A percentile compares a stretch with the other conserved stretches of the same genome.
Evolutionary conservation across 2,329 filamentous ascomycete species (phyloP).

Genomic region (Gaeumannomyces tritici): DNA sequence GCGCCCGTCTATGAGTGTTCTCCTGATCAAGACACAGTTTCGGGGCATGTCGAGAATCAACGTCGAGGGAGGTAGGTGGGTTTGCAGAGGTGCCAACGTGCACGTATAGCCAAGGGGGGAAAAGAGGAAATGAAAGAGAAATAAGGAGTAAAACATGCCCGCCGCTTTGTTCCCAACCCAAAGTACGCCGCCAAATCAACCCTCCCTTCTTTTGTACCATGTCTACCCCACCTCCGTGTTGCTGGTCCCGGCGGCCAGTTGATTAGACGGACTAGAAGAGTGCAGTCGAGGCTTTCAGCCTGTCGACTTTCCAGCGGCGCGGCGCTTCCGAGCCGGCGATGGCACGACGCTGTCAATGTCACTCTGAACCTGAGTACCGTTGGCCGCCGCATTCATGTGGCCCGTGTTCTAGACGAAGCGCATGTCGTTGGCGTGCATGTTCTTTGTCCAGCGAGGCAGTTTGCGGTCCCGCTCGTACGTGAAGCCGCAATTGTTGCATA

Average conservation of each 20-base stretch:
- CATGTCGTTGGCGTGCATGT: slow-evolving; percentile 44
- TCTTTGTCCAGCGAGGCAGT: slow-evolving; percentile 67
- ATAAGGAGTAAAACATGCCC: not conserved
- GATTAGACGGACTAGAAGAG: not conserved
- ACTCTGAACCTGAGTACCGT: not conserved
- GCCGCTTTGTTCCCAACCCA: not conserved
- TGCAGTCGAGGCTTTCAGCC: not conserved
- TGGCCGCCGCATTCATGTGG: not conserved
- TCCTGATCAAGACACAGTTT: not conserved
- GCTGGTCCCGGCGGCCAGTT: not conserved
- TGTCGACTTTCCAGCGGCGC: not conserved
- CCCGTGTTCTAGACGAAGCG: slow-evolving; percentile 13
- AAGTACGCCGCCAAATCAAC: not conserved
- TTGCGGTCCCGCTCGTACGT: slow-evolving; percentile 80
- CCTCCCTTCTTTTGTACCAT: not conserved
- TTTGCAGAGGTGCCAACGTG: not conserved
- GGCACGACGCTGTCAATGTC: not conserved
- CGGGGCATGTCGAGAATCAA: not conserved
- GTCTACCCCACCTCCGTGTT: not conserved
- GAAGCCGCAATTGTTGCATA: slow-evolving; percentile 90
- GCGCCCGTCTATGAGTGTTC: too few species aligned
- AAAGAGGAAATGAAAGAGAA: not conserved
- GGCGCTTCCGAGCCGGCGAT: not conserved
- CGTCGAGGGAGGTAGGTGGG: not conserved
- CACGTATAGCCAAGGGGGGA: too few species aligned